Evolutionary conservation across 1,284 basidiomycete species (phyloP).

Genomic region (Tetrapyrgos nigripes): DNA sequence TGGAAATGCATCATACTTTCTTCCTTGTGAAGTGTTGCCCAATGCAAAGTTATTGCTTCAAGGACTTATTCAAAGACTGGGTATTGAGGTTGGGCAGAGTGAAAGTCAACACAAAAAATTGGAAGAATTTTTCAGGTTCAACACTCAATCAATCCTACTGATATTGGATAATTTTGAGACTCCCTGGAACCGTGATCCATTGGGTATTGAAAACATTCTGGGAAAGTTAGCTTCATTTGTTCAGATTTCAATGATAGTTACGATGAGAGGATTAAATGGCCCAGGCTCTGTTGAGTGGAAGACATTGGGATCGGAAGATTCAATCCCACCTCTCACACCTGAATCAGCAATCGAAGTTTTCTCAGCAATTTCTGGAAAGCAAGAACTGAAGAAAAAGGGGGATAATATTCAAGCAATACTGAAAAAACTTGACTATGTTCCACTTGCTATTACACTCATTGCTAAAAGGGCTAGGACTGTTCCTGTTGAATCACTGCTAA

Average conservation of each 20-base stretch:
- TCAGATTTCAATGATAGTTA: not conserved
- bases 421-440: not conserved
- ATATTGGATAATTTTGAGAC: constrained; percentile 1
- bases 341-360: not conserved
- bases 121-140: not conserved
- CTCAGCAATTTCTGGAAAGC: not conserved
- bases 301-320: not conserved
- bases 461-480: not conserved
- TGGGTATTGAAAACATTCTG: not conserved
- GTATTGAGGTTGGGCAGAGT: not conserved
- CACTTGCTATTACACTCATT: not conserved
- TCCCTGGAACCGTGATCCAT: not conserved
- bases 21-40: constrained; percentile 3
- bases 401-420: not conserved
- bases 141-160: not conserved
- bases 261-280: not conserved
- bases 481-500: not conserved
- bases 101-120: not conserved
- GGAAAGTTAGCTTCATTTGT: not conserved
- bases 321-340: not conserved
- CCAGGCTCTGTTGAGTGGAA: not conserved
- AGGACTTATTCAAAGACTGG: not conserved
- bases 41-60: not conserved
- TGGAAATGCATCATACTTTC: not conserved
- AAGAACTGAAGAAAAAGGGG: not conserved